These are phyloP conservation scores for Casuarina equisetifolia DNA, from an alignment of 306 rosid species.

Conservation along the genomic window DNA sequence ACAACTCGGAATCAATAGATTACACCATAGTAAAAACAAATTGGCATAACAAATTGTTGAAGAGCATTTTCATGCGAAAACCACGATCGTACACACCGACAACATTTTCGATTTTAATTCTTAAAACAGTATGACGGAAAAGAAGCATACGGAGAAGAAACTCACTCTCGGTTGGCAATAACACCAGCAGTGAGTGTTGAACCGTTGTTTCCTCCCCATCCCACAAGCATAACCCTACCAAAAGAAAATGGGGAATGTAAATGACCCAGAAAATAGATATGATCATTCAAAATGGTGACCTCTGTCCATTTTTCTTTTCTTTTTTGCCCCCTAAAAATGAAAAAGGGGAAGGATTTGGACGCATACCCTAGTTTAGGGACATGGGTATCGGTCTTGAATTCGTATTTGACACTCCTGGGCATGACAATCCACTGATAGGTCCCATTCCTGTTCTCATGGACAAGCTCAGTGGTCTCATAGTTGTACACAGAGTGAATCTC, in stretches of 20 bases:
- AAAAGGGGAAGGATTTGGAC: neutral
- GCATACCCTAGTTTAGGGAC: conserved; percentile 93
- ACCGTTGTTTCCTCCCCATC: conserved; percentile 99
- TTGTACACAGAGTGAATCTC: conserved; percentile 87
- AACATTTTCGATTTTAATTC: neutral
- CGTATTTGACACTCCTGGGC: conserved; percentile 79
- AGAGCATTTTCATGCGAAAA: neutral
- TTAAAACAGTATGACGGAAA: neutral
- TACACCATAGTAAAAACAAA: neutral
- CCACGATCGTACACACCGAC: neutral
- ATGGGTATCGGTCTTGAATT: conserved; percentile 66
- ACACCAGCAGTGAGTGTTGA: conserved; percentile 88
- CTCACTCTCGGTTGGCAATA: conserved; percentile 90
- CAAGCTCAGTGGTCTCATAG: conserved; percentile 89
- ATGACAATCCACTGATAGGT: conserved; percentile 86
- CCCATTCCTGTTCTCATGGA: conserved; percentile 80
- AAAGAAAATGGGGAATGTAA: neutral
- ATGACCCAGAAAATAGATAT: neutral
- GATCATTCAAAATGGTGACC: neutral
- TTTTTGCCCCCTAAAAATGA: neutral
- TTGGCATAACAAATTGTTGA: neutral
- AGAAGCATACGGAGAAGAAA: conserved; percentile 3
- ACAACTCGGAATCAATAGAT: conserved; percentile 13
- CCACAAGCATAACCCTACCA: conserved; percentile 90
- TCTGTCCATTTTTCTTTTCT: neutral